Conservation (phyloP, 2,329 filamentous ascomycete species). For the Beauveria bassiana region DNA sequence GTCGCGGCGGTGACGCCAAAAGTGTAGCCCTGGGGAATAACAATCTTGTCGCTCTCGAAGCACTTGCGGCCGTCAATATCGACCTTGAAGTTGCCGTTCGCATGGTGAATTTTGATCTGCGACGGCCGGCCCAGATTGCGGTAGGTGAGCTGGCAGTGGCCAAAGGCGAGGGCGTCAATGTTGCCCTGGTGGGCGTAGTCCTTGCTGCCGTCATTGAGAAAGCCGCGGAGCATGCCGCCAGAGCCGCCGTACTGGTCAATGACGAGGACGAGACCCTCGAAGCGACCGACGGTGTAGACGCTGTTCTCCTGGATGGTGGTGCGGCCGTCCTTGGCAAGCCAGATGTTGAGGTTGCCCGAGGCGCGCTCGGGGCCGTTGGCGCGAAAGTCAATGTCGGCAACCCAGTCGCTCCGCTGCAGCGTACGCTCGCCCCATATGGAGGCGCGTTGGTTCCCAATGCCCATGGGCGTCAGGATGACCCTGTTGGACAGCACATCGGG, state of each 20-base stretch:
- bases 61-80: slow-evolving; percentile 72
- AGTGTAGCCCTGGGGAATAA: slow-evolving; percentile 70
- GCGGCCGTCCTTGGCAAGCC: slow-evolving; percentile 70
- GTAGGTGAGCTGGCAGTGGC: slow-evolving; percentile 84
- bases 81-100: slow-evolving; percentile 61
- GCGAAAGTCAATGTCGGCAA: slow-evolving; percentile 78
- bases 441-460: slow-evolving; percentile 76
- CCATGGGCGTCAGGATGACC: slow-evolving; percentile 81
- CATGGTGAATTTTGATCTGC: slow-evolving; percentile 65
- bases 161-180: slow-evolving; percentile 83
- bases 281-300: slow-evolving; percentile 76
- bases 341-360: slow-evolving; percentile 86
- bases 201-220: slow-evolving; percentile 82
- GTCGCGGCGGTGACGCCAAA: slow-evolving; percentile 85
- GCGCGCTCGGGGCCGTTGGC: slow-evolving; percentile 78
- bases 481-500: slow-evolving; percentile 77
- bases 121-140: slow-evolving; percentile 84
- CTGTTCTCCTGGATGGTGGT: slow-evolving; percentile 61
- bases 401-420: slow-evolving; percentile 63
- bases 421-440: slow-evolving; percentile 68
- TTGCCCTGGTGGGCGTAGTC: slow-evolving; percentile 71
- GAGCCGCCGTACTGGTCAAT: slow-evolving; percentile 74
- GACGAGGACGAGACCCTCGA: slow-evolving; percentile 84
- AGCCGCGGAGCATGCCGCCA: slow-evolving; percentile 78
- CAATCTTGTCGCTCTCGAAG: slow-evolving; percentile 75